Conservation (phyloP, 352 stramenopile species). For the Pythium coloratum region DNA sequence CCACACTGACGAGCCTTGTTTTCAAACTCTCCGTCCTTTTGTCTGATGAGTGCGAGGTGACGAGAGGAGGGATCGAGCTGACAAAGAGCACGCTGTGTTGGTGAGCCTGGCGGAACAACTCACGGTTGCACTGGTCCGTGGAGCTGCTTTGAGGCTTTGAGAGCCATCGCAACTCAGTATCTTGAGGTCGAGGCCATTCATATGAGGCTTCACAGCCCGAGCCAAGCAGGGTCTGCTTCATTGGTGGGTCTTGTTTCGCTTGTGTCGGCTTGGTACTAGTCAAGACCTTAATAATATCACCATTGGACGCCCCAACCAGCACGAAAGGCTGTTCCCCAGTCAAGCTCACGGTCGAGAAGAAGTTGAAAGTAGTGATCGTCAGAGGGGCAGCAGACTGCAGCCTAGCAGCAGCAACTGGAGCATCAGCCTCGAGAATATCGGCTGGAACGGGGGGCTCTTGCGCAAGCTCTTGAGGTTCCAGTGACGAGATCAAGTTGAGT, state of each 20-base stretch:
- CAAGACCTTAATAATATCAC: slow-evolving; percentile 12
- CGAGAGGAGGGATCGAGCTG: slow-evolving; percentile 24
- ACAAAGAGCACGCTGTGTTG: slow-evolving; percentile 36
- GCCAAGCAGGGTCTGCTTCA: neutral
- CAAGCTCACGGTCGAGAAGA: slow-evolving; percentile 9
- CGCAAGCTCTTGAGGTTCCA: slow-evolving; percentile 26
- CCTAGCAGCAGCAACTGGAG: slow-evolving; percentile 14
- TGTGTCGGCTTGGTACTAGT: neutral
- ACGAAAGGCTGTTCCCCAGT: slow-evolving; percentile 8
- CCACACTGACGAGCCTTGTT: slow-evolving; percentile 38
- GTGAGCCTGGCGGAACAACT: slow-evolving; percentile 45
- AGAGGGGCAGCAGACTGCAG: neutral
- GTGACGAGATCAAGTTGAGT: slow-evolving; percentile 31
- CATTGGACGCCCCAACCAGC: slow-evolving; percentile 12
- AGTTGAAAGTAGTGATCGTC: slow-evolving; percentile 1
- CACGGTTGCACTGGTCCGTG: slow-evolving; percentile 26
- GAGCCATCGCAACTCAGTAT: slow-evolving; percentile 12
- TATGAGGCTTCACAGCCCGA: slow-evolving; percentile 30
- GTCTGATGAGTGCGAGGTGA: neutral
- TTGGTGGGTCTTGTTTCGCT: neutral
- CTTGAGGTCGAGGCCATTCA: slow-evolving; percentile 21
- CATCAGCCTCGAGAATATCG: slow-evolving; percentile 21
- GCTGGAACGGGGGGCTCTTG: slow-evolving; percentile 24
- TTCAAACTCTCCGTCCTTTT: neutral
- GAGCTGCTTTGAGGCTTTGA: neutral